These are phyloP conservation scores for Plasmodium knowlesi DNA, from an alignment of 169 alveolate species.

Conservation along the genomic window DNA sequence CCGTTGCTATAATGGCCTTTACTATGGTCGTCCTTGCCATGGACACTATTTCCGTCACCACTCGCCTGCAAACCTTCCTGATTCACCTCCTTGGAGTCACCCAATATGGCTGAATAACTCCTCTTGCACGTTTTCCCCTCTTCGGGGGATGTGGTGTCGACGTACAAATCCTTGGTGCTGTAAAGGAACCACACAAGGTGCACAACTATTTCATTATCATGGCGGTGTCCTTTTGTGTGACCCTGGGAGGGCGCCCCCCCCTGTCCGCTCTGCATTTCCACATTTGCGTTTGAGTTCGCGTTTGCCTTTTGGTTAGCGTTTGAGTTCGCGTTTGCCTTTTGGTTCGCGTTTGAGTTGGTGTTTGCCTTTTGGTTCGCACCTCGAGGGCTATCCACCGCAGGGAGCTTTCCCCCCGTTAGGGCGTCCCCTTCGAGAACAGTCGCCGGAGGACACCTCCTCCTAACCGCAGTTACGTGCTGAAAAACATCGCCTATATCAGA, in stretches of 20 bases:
- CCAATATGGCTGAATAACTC: neutral
- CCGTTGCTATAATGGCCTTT: too few species aligned
- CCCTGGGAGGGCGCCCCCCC: neutral
- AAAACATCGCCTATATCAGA: slow-evolving; percentile 31
- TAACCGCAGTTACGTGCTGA: slow-evolving; percentile 57
- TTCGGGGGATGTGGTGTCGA: neutral
- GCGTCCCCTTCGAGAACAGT: too few species aligned
- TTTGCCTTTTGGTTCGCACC: too few species aligned
- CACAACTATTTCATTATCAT: slow-evolving; percentile 7
- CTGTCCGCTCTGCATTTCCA: neutral
- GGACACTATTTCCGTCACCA: neutral
- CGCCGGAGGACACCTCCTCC: neutral
- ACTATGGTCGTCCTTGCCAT: neutral
- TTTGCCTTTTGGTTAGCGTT: neutral
- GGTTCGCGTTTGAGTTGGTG: too few species aligned
- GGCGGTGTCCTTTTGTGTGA: neutral
- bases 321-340: too few species aligned
- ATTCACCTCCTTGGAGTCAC: neutral
- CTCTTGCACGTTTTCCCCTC: slow-evolving; percentile 7
- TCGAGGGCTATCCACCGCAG: too few species aligned
- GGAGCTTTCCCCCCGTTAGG: too few species aligned
- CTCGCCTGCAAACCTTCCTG: neutral
- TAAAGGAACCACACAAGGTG: slow-evolving; percentile 52
- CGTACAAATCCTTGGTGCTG: slow-evolving; percentile 16
- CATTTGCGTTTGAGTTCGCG: neutral